phyloP scores from a whole-genome alignment of 805 yeast species.

The Saccharomycopsis capsularis region DNA sequence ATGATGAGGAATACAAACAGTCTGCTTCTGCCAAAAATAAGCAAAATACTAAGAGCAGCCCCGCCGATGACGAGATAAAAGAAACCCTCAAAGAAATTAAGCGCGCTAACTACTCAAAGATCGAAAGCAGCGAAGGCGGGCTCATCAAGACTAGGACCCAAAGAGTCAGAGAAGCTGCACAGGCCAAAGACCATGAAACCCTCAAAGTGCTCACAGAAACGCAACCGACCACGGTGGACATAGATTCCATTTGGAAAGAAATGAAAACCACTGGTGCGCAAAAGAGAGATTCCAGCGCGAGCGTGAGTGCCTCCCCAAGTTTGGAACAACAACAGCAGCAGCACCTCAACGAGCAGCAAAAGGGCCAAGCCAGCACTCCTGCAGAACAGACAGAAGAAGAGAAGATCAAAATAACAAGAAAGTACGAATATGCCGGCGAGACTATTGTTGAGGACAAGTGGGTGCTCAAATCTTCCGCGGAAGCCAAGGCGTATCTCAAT shows the following conservation, averaged over 20 bases:
- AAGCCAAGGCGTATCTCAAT: conserved; percentile 73
- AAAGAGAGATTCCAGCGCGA: not conserved
- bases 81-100: conserved; percentile 22
- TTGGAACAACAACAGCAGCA: conserved; percentile 2
- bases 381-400: conserved; percentile 31
- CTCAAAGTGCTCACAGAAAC: conserved; percentile 23
- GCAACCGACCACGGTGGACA: conserved; percentile 31
- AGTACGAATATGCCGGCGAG: conserved; percentile 87
- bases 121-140: conserved; percentile 55
- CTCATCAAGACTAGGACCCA: conserved; percentile 66
- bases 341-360: not conserved
- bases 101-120: conserved; percentile 40
- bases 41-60: no score
- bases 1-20: no score
- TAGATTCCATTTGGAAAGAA: conserved; percentile 49
- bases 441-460: conserved; percentile 66
- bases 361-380: not conserved
- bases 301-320: not conserved
- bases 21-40: no score
- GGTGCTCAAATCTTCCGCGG: conserved; percentile 75
- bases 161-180: conserved; percentile 35
- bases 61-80: conserved; percentile 22
- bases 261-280: conserved; percentile 32
- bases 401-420: conserved; percentile 62
- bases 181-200: conserved; percentile 28